These are phyloP conservation scores for Mentha longifolia DNA, from an alignment of 257 asterid genomes.

Conservation along the genomic window DNA sequence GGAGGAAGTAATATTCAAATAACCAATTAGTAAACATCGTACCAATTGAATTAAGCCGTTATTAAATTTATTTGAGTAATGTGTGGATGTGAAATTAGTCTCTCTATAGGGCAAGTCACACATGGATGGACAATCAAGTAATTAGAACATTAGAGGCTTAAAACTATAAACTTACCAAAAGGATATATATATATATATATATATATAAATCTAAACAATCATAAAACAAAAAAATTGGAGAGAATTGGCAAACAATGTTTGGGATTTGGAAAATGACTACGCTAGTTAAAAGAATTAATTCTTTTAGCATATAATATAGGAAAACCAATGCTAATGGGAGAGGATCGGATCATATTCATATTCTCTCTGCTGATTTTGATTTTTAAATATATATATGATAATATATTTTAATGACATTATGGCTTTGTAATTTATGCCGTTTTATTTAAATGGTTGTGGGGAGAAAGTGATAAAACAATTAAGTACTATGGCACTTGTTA, in stretches of 20 bases:
- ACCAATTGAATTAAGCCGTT: too few relatives aligned
- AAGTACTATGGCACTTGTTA: not conserved
- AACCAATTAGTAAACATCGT: too few relatives aligned
- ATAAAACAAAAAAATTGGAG: too few relatives aligned
- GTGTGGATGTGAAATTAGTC: not conserved
- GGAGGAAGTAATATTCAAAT: too few relatives aligned
- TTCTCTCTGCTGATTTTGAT: constrained; percentile 21
- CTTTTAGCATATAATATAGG: constrained; percentile 25
- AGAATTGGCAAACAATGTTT: not conserved
- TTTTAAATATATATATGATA: not conserved
- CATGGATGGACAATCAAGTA: not conserved
- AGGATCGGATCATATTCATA: constrained; percentile 35
- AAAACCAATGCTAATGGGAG: constrained; percentile 23
- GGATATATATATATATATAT: too few relatives aligned
- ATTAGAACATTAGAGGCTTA: not conserved
- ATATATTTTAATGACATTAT: not conserved
- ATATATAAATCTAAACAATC: not conserved
- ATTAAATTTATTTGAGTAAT: not conserved
- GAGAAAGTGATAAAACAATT: not conserved
- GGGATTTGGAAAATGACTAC: not conserved
- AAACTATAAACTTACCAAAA: too few relatives aligned
- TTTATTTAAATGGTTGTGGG: not conserved
- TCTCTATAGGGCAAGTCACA: not conserved
- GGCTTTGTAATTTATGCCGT: not conserved
- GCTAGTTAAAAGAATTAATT: constrained; percentile 11